phyloP scores from a whole-genome alignment of 31 red algal genomes.

The Asparagopsis taxiformis region DNA sequence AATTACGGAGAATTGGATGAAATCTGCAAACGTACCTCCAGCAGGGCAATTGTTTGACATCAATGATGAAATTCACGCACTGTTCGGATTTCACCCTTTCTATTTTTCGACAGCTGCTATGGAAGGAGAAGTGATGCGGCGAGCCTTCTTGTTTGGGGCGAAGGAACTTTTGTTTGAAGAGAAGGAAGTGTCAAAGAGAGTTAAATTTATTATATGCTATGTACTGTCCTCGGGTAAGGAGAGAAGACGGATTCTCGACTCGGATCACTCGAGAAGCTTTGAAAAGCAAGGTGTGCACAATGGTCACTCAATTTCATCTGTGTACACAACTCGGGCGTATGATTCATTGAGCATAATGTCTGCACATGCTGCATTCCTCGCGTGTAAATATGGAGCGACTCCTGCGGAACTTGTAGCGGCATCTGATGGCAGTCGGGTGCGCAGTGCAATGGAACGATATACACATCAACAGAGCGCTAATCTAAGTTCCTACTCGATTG shows the following conservation, averaged over 20 bases:
- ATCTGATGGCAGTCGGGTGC: conserved; percentile 56
- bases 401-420: conserved; percentile 68
- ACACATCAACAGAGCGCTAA: conserved; percentile 7
- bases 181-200: conserved; percentile 41
- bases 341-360: conserved; percentile 70
- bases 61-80: conserved; percentile 43
- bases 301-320: conserved; percentile 58
- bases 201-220: conserved; percentile 80
- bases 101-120: conserved; percentile 68
- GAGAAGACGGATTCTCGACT: conserved; percentile 38
- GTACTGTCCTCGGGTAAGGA: conserved; percentile 59
- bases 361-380: conserved; percentile 70
- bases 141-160: conserved; percentile 66
- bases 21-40: conserved; percentile 22
- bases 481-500: conserved; percentile 26
- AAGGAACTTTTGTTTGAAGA: conserved; percentile 67
- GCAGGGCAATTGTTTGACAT: conserved; percentile 48
- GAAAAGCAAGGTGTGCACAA: conserved; percentile 61
- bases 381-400: conserved; percentile 67
- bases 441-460: conserved; percentile 70
- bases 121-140: conserved; percentile 33
- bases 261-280: conserved; percentile 57
- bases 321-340: conserved; percentile 51
- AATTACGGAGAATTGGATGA: conserved; percentile 59
- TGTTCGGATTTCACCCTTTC: conserved; percentile 67